Conservation (phyloP, 345 rosid genomes). For the Angophora floribunda region DNA sequence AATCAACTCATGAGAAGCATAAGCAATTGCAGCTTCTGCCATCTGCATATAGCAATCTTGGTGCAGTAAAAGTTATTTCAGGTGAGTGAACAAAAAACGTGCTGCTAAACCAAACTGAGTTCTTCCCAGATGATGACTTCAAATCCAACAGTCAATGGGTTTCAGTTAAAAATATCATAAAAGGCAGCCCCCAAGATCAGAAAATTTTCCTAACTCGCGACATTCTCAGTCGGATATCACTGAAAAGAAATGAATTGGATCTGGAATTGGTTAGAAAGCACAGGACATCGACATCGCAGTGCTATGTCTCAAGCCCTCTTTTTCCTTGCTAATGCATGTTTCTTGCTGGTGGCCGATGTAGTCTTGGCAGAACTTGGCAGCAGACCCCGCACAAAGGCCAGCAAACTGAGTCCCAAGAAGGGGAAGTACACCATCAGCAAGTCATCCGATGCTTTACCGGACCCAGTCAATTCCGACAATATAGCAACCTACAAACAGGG, state of each 20-base stretch:
- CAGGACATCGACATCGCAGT: not conserved
- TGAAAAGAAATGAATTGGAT: not conserved
- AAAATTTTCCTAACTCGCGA: not conserved
- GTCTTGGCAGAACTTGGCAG: conserved; percentile 8
- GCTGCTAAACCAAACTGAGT: not conserved
- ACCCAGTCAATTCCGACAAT: conserved; percentile 48
- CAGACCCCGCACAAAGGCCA: conserved; percentile 61
- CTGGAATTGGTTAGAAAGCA: not conserved
- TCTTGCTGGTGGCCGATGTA: conserved; percentile 15
- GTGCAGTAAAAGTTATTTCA: not conserved
- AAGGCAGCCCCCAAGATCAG: not conserved
- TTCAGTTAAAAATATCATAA: not conserved
- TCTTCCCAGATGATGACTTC: not conserved
- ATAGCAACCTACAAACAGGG: conserved; percentile 39
- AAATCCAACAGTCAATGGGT: not conserved
- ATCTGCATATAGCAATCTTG: not conserved
- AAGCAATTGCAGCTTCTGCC: not conserved
- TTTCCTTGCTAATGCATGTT: conserved; percentile 35
- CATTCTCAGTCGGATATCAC: not conserved
- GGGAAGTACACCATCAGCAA: conserved; percentile 48
- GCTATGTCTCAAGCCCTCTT: conserved; percentile 37
- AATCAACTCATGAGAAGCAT: not conserved
- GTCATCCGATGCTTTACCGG: conserved; percentile 47
- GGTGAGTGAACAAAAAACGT: not conserved
- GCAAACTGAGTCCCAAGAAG: conserved; percentile 38